Base-by-base conservation (phyloP, 2,329 filamentous ascomycete genomes). In the Drechslerella stenobrocha region DNA sequence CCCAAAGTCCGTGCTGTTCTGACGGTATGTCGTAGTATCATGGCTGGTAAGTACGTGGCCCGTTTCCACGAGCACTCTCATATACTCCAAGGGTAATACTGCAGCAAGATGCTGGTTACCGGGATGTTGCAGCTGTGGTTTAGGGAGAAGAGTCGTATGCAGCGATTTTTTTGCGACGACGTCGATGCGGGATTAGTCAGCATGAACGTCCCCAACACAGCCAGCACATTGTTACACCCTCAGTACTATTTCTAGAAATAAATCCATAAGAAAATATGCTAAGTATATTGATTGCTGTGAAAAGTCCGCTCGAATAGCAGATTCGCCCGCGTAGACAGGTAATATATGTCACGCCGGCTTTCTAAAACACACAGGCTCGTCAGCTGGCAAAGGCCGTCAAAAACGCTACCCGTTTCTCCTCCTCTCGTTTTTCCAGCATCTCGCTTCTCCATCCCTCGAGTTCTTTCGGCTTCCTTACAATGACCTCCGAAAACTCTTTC, bases 401-500 rank as follows among this genome's bases (percentile, higher is more conserved):
- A 44, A 67, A 67, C 7, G 63, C 42, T n/a, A 32, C 6, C 11
- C 63, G 34, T 22, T 51, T 60, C 45, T 67, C 63, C 15, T 67
- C 55, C 45, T 67, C 63, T 22, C 63, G 18, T 28, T 35, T 60
- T 34, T 67, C 63, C 1, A 67, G 50, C 1, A 50, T 67, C 37
- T 67, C 63, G 24, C 64, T 69, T 22, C 64, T 53, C 64, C 56
- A 63, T 1, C 64, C 58, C 24, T 57, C 64, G 57, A 69, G 57
- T 1, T 30, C 52, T 15, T 45, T 50, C 9, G 64, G 64, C 8
- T 52, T 46, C 26, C 57, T 26, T 24, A 69, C 57, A 13, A 69
- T 58, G 9, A 53, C 64, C 9, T 57, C 52, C 7, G 64, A 28
- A 18, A 69, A 69, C 34, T 57, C 57, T 22, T 58, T 69, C 18